Conservation (phyloP, 2,329 filamentous ascomycete genomes). For the Endothia cerciana region DNA sequence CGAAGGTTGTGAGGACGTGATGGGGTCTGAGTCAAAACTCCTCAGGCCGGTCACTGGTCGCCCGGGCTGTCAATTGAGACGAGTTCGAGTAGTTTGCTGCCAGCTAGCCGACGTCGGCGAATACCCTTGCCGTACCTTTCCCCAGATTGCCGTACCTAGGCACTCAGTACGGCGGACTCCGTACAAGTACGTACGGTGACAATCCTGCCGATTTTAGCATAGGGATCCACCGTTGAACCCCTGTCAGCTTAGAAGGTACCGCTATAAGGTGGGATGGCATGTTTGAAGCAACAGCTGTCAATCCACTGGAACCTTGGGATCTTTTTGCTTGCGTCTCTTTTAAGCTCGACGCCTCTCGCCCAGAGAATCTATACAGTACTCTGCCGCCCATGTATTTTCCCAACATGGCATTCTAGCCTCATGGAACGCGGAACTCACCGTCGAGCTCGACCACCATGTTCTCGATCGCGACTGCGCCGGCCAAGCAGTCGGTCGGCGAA, state of each 20-base stretch:
- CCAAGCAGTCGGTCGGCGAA: constrained; percentile 93
- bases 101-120: constrained; percentile 15
- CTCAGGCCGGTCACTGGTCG: background rate
- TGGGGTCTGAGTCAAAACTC: constrained; percentile 25
- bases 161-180: no score
- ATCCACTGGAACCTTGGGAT: background rate
- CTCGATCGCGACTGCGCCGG: constrained; percentile 73
- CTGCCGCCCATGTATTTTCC: background rate
- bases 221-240: constrained; percentile 6
- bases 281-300: constrained; percentile 18
- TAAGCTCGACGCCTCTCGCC: background rate
- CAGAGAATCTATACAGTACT: background rate
- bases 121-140: constrained; percentile 2
- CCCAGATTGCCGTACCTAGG: constrained; percentile 8
- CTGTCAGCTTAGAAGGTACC: constrained; percentile 11
- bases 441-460: constrained; percentile 53
- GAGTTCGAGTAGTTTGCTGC: background rate
- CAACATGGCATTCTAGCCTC: constrained; percentile 17
- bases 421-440: constrained; percentile 22
- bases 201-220: background rate
- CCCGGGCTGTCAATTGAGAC: background rate
- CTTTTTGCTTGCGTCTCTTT: constrained; percentile 7
- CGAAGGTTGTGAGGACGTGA: constrained; percentile 7
- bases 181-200: background rate
- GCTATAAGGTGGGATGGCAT: constrained; percentile 13